These are phyloP conservation scores for Marasmius fiardii DNA, from an alignment of 1,284 basidiomycete genomes.

Conservation along the genomic window DNA sequence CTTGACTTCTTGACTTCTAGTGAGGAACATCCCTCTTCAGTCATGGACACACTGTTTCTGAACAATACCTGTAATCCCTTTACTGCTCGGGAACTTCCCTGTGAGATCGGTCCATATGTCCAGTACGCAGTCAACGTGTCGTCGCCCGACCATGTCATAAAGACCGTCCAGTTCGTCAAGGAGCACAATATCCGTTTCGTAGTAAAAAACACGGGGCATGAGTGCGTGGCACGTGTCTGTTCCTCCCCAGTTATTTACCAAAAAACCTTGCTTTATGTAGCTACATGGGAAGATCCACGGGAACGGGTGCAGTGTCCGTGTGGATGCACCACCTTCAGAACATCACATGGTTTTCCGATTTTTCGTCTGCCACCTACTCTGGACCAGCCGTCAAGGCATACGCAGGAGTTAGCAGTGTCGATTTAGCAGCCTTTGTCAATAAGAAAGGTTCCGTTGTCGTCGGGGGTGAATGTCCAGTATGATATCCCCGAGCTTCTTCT, in stretches of 20 bases:
- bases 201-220: conserved; percentile 21
- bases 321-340: conserved; percentile 21
- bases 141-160: conserved; percentile 16
- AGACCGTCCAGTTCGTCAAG: conserved; percentile 18
- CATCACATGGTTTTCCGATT: conserved; percentile 14
- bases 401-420: conserved; percentile 14
- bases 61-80: conserved; percentile 24
- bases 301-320: conserved; percentile 16
- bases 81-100: conserved; percentile 8
- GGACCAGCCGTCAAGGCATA: conserved; percentile 16
- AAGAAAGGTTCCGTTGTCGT: conserved; percentile 16
- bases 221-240: conserved; percentile 16
- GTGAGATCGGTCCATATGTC: conserved; percentile 16
- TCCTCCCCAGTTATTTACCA: background rate
- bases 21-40: conserved; percentile 12
- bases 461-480: conserved; percentile 23
- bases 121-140: conserved; percentile 19
- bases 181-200: conserved; percentile 19
- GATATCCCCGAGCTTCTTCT: background rate
- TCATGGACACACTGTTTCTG: conserved; percentile 15
- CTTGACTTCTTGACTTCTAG: background rate
- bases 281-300: conserved; percentile 21
- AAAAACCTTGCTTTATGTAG: background rate
- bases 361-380: conserved; percentile 10
- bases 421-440: conserved; percentile 15